Evolutionary conservation across 148 eudicot genomes (phyloP).

Genomic region (Cornus suecica): DNA sequence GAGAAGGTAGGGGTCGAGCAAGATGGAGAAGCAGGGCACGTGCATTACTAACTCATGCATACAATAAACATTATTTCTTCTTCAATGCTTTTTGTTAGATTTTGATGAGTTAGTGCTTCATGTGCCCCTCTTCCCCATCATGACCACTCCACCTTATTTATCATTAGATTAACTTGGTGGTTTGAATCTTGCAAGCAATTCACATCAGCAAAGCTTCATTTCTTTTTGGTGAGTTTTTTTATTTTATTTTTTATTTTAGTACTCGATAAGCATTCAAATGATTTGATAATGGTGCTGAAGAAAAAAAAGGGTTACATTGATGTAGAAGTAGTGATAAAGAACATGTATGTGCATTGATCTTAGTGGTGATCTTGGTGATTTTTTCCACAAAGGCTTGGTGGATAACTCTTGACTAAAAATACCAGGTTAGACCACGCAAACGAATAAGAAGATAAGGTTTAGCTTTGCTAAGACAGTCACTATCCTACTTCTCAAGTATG

Average conservation of each 20-base stretch:
- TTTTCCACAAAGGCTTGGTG: not conserved
- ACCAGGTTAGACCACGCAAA: not conserved
- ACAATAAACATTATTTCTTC: not conserved
- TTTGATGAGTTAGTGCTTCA: constrained; percentile 80
- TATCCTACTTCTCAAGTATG: not conserved
- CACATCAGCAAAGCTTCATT: constrained; percentile 1
- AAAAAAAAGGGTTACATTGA: not conserved
- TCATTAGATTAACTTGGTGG: not conserved
- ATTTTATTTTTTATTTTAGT: not conserved
- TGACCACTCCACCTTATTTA: constrained; percentile 70
- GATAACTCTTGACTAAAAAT: not conserved
- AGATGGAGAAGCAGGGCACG: constrained; percentile 99
- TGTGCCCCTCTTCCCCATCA: constrained; percentile 99
- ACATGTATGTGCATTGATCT: not conserved
- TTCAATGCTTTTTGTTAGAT: not conserved
- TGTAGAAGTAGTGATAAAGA: not conserved
- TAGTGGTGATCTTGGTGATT: not conserved
- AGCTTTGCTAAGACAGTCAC: not conserved
- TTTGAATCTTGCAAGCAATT: not conserved
- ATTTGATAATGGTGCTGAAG: not conserved
- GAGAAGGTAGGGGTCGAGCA: constrained; percentile 65
- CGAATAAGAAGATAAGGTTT: not conserved
- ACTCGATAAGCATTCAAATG: too few species aligned
- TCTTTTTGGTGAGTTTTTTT: constrained; percentile 2
- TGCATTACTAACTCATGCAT: constrained; percentile 79